Conservation (phyloP, 305 asterid genomes). For the Plantago lanceolata region DNA sequence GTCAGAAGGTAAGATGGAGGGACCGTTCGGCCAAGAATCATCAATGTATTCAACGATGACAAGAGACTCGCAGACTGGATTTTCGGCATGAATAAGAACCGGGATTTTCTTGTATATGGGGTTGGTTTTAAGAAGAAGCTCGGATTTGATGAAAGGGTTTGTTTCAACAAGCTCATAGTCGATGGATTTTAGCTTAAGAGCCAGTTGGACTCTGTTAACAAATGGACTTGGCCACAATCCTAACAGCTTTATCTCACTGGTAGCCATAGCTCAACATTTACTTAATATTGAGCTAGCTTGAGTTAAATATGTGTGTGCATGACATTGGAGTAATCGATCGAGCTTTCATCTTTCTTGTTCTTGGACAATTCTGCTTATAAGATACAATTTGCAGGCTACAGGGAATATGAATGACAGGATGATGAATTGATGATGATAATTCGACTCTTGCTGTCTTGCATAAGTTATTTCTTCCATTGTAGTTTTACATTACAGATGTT, state of each 20-base stretch:
- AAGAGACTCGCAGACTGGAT: constrained; percentile 28
- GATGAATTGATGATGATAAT: too few species aligned
- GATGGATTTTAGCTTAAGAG: constrained; percentile 36
- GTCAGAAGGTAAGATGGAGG: constrained; percentile 37
- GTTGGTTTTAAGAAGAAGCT: constrained; percentile 39
- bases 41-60: constrained; percentile 27
- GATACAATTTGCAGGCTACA: too few species aligned
- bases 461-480: too few species aligned
- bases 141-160: constrained; percentile 26
- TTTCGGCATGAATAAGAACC: constrained; percentile 27
- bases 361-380: too few species aligned
- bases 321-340: too few species aligned
- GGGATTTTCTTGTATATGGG: constrained; percentile 49
- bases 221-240: constrained; percentile 33
- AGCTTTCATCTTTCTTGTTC: too few species aligned
- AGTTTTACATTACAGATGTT: too few species aligned
- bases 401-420: too few species aligned
- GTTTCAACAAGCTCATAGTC: constrained; percentile 36
- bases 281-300: neutral
- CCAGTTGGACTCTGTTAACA: constrained; percentile 35
- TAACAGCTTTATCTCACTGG: constrained; percentile 31
- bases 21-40: constrained; percentile 22
- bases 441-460: too few species aligned
- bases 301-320: too few species aligned
- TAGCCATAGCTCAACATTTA: too few species aligned